These are phyloP conservation scores for Penicillium tannophilum DNA, from an alignment of 495 filamentous ascomycete genomes.

Conservation along the genomic window DNA sequence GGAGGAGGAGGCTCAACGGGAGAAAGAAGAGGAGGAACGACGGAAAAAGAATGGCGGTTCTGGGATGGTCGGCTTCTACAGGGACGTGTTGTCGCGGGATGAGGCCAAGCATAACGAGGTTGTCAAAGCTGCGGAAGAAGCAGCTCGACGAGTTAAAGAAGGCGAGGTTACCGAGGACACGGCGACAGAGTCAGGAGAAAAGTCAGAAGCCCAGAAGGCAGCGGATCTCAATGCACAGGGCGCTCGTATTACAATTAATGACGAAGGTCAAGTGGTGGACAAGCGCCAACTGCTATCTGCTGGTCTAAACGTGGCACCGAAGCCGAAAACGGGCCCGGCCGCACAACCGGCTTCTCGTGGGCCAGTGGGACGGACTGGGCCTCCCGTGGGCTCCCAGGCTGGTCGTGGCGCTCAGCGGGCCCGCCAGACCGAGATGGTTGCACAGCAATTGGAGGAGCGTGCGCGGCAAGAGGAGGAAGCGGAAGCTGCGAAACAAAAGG, in stretches of 20 bases:
- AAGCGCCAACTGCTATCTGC: slow-evolving; percentile 88
- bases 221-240: slow-evolving; percentile 72
- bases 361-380: slow-evolving; percentile 30
- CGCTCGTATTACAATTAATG: slow-evolving; percentile 74
- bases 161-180: slow-evolving; percentile 32
- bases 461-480: slow-evolving; percentile 78
- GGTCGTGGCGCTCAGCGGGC: slow-evolving; percentile 65
- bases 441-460: slow-evolving; percentile 65
- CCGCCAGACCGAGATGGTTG: slow-evolving; percentile 85
- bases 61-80: slow-evolving; percentile 88
- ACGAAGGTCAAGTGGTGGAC: slow-evolving; percentile 92
- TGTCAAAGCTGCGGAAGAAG: slow-evolving; percentile 70
- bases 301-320: slow-evolving; percentile 79
- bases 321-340: slow-evolving; percentile 49
- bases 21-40: slow-evolving; percentile 68
- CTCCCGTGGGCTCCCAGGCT: slow-evolving; percentile 37
- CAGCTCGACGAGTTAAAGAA: slow-evolving; percentile 54
- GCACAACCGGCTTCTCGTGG: slow-evolving; percentile 37
- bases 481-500: slow-evolving; percentile 65
- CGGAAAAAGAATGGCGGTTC: slow-evolving; percentile 60
- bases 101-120: slow-evolving; percentile 73
- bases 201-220: slow-evolving; percentile 71
- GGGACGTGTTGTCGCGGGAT: slow-evolving; percentile 73
- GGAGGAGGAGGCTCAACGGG: slow-evolving; percentile 73
- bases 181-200: slow-evolving; percentile 50